A percentile compares a stretch with the other conserved stretches of the same genome.
phyloP scores from a whole-genome alignment of 345 rosid genomes.

The Brassica napus region DNA sequence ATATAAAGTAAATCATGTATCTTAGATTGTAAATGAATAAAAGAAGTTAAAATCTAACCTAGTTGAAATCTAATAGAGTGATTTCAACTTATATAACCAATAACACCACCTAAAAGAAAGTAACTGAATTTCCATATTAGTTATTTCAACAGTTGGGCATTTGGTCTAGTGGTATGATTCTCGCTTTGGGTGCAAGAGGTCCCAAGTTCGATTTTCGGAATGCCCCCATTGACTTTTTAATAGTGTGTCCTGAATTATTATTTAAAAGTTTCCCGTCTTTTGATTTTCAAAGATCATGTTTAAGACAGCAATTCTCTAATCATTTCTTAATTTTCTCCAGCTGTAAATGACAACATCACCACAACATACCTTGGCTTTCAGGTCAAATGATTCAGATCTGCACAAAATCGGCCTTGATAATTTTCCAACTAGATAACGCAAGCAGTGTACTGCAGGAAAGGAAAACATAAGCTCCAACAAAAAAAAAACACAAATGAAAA shows the following conservation, averaged over 20 bases:
- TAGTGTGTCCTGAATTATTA: background rate
- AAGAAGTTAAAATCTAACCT: too few relatives aligned
- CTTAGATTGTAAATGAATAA: too few relatives aligned
- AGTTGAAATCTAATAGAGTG: too few relatives aligned
- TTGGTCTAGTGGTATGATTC: conserved; percentile 93
- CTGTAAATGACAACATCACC: conserved; percentile 14
- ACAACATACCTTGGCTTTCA: conserved; percentile 23
- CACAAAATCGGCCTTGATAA: background rate
- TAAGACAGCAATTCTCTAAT: background rate
- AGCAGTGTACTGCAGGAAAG: conserved; percentile 19
- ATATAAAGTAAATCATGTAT: too few relatives aligned
- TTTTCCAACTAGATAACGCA: conserved; percentile 4
- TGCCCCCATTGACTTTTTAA: background rate
- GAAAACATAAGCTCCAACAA: background rate
- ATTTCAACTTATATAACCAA: too few relatives aligned
- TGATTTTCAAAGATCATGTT: conserved; percentile 9
- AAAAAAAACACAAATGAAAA: background rate
- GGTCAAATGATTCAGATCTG: background rate
- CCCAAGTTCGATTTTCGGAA: too few relatives aligned
- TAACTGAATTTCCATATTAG: background rate
- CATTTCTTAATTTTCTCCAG: background rate
- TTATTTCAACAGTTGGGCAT: conserved; percentile 39
- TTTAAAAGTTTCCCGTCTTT: background rate
- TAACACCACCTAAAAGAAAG: background rate
- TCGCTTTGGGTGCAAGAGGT: background rate